phyloP scores from a whole-genome alignment of 331 rosid genomes.

The Phaseolus coccineus region DNA sequence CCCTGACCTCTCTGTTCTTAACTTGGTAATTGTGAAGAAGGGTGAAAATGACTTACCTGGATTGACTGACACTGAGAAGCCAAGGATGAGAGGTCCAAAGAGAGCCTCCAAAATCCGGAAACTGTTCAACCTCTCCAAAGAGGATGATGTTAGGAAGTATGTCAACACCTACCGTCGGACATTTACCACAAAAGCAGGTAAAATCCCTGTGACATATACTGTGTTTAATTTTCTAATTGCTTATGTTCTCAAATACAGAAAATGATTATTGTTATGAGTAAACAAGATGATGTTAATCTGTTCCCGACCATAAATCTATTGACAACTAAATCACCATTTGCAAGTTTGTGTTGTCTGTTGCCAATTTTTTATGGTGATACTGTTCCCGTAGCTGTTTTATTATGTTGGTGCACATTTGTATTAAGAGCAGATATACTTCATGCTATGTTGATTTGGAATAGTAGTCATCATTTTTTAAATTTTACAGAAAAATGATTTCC shows the following conservation, averaged over 20 bases:
- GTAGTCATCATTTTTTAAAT: background rate
- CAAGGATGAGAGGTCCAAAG: slow-evolving; percentile 50
- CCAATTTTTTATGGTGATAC: background rate
- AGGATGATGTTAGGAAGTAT: slow-evolving; percentile 48
- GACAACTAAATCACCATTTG: background rate
- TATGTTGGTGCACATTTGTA: background rate
- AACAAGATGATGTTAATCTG: background rate
- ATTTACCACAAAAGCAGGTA: slow-evolving; percentile 44
- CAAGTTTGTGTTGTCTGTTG: background rate
- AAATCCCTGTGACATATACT: background rate
- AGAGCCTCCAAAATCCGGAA: slow-evolving; percentile 48
- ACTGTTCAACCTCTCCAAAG: slow-evolving; percentile 45
- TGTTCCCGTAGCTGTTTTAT: background rate
- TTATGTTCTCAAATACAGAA: background rate
- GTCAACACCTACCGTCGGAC: slow-evolving; percentile 46
- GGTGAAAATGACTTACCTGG: slow-evolving; percentile 47
- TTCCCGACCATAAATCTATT: background rate
- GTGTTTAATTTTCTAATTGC: background rate
- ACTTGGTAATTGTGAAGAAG: slow-evolving; percentile 48
- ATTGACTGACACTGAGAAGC: slow-evolving; percentile 45
- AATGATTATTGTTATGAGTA: background rate
- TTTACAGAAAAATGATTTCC: background rate
- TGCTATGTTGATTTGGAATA: background rate
- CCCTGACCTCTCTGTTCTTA: slow-evolving; percentile 45
- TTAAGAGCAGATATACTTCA: background rate